Evolutionary conservation across 1,284 basidiomycete genomes (phyloP).

Genomic region (Polyporus tsugae): DNA sequence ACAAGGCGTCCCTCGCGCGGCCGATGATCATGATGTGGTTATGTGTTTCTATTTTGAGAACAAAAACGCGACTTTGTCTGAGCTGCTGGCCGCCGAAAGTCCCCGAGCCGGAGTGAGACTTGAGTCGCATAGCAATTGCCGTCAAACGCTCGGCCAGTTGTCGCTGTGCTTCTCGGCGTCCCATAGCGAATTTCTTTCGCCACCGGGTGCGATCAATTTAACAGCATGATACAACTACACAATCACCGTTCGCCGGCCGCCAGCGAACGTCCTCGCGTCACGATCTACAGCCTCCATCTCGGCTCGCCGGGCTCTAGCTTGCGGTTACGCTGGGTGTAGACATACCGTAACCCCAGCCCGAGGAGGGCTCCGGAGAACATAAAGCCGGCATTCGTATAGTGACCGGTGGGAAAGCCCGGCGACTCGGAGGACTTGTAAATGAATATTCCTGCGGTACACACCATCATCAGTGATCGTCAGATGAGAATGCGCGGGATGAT

Average conservation of each 20-base stretch:
- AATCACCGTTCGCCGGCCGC: background rate
- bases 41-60: background rate
- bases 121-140: background rate
- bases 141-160: background rate
- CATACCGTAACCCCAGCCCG: constrained; percentile 29
- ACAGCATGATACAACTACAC: background rate
- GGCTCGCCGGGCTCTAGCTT: constrained; percentile 27
- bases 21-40: background rate
- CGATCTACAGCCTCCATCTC: constrained; percentile 31
- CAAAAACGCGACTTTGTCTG: constrained; percentile 1
- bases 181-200: background rate
- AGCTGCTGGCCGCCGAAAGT: background rate
- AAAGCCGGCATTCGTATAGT: constrained; percentile 46
- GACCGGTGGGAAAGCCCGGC: constrained; percentile 45
- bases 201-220: background rate
- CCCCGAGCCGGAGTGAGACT: background rate
- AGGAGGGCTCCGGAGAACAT: constrained; percentile 36
- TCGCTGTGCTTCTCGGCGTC: background rate
- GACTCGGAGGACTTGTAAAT: constrained; percentile 48
- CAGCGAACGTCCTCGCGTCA: background rate
- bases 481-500: background rate
- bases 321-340: constrained; percentile 34
- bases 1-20: background rate
- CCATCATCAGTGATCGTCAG: background rate
- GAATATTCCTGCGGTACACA: constrained; percentile 40